These are phyloP conservation scores for Limnomonas spitsbergensis DNA, from an alignment of 139 green algal species.

Conservation along the genomic window DNA sequence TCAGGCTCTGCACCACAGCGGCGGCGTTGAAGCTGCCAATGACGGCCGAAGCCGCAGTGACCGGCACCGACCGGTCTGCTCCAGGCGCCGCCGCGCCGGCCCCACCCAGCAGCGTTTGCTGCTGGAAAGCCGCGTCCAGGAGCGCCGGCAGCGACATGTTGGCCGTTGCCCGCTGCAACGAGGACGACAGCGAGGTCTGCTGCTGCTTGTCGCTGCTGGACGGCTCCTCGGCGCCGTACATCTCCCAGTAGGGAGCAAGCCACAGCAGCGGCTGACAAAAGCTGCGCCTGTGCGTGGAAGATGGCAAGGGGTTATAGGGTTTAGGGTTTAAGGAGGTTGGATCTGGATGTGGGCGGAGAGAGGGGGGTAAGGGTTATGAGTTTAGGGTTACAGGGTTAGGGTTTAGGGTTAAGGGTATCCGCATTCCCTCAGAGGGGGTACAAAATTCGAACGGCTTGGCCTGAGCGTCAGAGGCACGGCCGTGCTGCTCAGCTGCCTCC, in stretches of 20 bases:
- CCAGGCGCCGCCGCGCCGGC: background rate
- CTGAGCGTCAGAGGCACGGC: no score
- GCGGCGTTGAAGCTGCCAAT: conserved; percentile 37
- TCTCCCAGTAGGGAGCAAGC: conserved; percentile 72
- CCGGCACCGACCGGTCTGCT: background rate
- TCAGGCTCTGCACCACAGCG: conserved; percentile 22
- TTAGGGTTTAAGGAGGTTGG: no score
- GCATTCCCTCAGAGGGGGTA: no score
- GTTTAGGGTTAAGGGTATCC: no score
- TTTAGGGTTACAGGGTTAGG: no score
- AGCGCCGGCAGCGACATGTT: conserved; percentile 18
- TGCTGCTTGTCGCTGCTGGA: background rate
- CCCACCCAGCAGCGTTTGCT: background rate
- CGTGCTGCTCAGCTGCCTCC: no score
- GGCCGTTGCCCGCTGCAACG: background rate
- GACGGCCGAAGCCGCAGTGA: background rate
- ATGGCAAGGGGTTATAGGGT: background rate
- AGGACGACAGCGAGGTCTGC: background rate
- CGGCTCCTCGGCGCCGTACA: conserved; percentile 22
- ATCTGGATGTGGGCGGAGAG: no score
- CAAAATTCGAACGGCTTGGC: no score
- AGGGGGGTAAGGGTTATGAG: no score
- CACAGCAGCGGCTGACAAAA: conserved; percentile 81
- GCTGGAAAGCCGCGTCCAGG: conserved; percentile 6
- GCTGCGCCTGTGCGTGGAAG: conserved; percentile 22